These are phyloP conservation scores for Fusarium equiseti DNA, from an alignment of 2,329 filamentous ascomycete genomes.

Conservation along the genomic window DNA sequence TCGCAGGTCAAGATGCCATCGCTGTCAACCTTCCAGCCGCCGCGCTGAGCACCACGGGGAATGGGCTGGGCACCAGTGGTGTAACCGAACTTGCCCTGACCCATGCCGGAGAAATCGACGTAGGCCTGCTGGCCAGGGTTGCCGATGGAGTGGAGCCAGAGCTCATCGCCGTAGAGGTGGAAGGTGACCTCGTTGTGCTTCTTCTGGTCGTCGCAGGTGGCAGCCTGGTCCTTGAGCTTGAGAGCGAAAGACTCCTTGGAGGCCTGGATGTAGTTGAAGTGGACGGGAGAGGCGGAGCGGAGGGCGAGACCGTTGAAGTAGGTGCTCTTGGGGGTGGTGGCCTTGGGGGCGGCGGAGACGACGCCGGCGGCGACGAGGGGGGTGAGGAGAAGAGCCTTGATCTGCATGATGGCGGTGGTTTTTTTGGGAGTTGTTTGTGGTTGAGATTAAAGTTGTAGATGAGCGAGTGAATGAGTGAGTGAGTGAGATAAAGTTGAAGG, in stretches of 20 bases:
- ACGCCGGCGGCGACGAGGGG: conserved; percentile 46
- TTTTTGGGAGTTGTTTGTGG: neutral
- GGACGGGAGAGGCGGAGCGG: conserved; percentile 62
- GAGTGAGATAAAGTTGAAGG: neutral
- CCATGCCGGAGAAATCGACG: conserved; percentile 70
- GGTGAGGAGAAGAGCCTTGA: conserved; percentile 44
- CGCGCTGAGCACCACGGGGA: conserved; percentile 58
- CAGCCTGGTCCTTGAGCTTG: conserved; percentile 58
- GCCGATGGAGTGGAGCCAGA: conserved; percentile 59
- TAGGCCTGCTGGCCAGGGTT: conserved; percentile 61
- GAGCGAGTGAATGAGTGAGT: conserved; percentile 5
- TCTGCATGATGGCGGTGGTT: conserved; percentile 45
- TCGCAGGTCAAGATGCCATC: conserved; percentile 60
- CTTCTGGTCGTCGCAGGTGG: conserved; percentile 58
- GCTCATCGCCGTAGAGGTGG: conserved; percentile 57
- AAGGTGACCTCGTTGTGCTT: conserved; percentile 62
- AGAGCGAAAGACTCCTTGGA: conserved; percentile 58
- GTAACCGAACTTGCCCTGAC: conserved; percentile 67
- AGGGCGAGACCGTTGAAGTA: conserved; percentile 64
- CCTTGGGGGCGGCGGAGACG: conserved; percentile 38
- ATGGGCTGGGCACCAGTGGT: conserved; percentile 57
- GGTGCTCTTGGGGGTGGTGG: conserved; percentile 42
- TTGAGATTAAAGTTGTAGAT: neutral
- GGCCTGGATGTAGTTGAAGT: conserved; percentile 61
- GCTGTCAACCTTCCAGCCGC: too few species aligned